phyloP scores from a whole-genome alignment of 495 filamentous ascomycete genomes.

The Penicillium steckii region DNA sequence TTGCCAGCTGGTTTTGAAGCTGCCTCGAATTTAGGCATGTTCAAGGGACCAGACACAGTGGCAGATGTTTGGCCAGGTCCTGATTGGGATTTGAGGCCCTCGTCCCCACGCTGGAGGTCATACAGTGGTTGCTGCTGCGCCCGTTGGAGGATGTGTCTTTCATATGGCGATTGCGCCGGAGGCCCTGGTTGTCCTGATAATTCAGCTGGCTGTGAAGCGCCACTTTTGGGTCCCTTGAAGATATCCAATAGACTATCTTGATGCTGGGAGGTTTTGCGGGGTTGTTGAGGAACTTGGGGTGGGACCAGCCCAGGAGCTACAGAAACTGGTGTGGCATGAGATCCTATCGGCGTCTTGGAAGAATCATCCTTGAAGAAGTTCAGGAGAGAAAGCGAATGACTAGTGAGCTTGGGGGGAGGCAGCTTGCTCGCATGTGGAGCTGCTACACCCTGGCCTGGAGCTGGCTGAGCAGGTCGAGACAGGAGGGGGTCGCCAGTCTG shows the following conservation, averaged over 20 bases:
- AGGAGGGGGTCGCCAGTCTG: conserved; percentile 52
- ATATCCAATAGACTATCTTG: conserved; percentile 40
- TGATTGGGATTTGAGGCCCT: conserved; percentile 9
- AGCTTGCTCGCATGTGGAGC: conserved; percentile 57
- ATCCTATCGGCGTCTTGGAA: conserved; percentile 30
- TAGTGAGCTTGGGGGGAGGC: conserved; percentile 60
- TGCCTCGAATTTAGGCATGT: conserved; percentile 48
- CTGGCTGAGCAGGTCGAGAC: conserved; percentile 37
- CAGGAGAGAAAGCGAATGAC: conserved; percentile 61
- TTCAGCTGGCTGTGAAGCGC: conserved; percentile 31
- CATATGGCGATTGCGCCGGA: conserved; percentile 5
- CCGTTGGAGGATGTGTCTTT: conserved; percentile 40
- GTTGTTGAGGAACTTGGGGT: conserved; percentile 11
- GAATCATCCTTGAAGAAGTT: conserved; percentile 59
- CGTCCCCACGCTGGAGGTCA: conserved; percentile 12
- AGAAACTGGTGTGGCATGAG: conserved; percentile 30
- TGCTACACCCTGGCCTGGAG: conserved; percentile 41
- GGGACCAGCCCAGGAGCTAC: conserved; percentile 7
- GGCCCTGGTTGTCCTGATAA: conserved; percentile 32
- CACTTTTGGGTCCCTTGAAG: conserved; percentile 29
- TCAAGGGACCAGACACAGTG: conserved; percentile 52
- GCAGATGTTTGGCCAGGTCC: conserved; percentile 33
- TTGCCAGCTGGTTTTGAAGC: conserved; percentile 25
- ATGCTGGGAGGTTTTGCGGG: conserved; percentile 36
- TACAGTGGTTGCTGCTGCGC: conserved; percentile 22